Evolutionary conservation across 805 yeast species (phyloP), one percentile per base, ranked within the genome.

Genomic region (Clavispora carvajalis): DNA sequence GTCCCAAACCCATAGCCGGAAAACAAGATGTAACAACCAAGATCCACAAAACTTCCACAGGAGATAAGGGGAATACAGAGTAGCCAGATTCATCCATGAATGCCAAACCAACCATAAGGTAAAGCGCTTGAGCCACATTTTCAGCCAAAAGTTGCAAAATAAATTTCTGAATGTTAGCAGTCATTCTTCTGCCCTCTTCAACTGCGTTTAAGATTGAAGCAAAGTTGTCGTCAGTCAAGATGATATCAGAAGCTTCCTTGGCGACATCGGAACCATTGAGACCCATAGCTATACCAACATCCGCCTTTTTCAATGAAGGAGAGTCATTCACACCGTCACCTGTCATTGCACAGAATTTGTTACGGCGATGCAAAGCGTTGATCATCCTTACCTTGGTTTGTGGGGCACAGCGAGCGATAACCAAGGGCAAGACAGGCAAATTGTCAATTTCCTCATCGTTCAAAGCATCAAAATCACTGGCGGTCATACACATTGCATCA

Each of bases 341-440:
- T 22, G 88, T 82, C 91, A 84, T 85, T 15, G 91, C 91, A 36
- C 62, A 82, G 73, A 61, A 79, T 43, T 59, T 62, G 9, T 49
- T 50, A 30, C 70, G 52, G 23, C 71, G 59, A 73, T 56, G 79
- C 67, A 47, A 71, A 1, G 91, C 90, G 39, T 84, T 89, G 52
- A 85, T 82, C 82, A 85, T 79, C 48, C 88, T 71, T 13, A 84
- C 91, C 58, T 85, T 84, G 17, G 90, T 84, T 57, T 80, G 82
- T 2, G 91, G 93, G 4, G 91, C 85, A 64, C 91, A 85, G 46
- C 93, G 70, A 4, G 93, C 93, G 62, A 85, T 79, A 22, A 84
- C 93, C 38, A 83, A 66, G 1, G 91, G 91, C 37, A 84, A 65
- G 7, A 79, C 80, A 1, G 88, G 87, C 35, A 65, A 57, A 1